Evolutionary conservation across 257 asterid species (phyloP).

Genomic region (Nicotiana tomentosiformis): DNA sequence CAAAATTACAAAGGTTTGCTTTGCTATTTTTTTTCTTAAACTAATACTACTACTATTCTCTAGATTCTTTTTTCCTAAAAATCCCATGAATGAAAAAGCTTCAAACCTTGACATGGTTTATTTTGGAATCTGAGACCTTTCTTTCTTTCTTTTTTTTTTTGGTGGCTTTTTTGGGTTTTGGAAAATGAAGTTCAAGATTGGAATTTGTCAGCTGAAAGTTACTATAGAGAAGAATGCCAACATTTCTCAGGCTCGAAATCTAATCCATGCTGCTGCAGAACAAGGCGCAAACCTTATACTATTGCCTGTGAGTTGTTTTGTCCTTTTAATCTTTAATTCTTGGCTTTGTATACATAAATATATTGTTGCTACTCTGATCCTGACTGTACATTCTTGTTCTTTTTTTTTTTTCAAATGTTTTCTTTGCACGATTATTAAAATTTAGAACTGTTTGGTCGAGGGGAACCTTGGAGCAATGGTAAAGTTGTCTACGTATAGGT

Average conservation of each 20-base stretch:
- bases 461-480: no score
- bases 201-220: slow-evolving; percentile 37
- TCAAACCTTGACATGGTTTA: no score
- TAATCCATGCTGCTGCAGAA: slow-evolving; percentile 25
- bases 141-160: not conserved
- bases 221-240: slow-evolving; percentile 23
- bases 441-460: no score
- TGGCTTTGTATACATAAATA: not conserved
- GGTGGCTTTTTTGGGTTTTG: not conserved
- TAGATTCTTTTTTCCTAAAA: no score
- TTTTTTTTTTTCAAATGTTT: no score
- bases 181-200: slow-evolving; percentile 30
- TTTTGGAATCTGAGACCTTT: not conserved
- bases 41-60: no score
- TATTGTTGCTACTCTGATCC: not conserved
- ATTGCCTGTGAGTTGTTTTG: slow-evolving; percentile 32
- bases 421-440: no score
- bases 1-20: no score
- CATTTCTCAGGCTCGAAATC: slow-evolving; percentile 16
- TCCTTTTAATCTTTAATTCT: not conserved
- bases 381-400: not conserved
- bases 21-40: no score
- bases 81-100: no score
- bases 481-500: no score
- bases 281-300: slow-evolving; percentile 34